Base-by-base conservation (phyloP, 306 rosid species). In the Corylus avellana region DNA sequence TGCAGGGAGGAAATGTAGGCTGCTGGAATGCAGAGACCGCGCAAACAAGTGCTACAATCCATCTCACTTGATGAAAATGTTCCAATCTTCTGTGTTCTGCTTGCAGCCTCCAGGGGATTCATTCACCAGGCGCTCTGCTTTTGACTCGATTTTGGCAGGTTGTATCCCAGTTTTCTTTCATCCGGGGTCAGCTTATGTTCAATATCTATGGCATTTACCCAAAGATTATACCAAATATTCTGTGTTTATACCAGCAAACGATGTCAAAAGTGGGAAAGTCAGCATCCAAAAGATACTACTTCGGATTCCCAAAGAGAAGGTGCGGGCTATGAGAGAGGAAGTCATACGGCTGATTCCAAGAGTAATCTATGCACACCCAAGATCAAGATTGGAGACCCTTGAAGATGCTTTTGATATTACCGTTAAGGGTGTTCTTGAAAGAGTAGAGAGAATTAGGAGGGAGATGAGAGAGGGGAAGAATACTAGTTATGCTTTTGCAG, bases 21-120 rank as follows among this genome's bases (percentile, higher is more conserved):
- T 87, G 58, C 54, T 88, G 39, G 87, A 84, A 18, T 88, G 89
- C 39, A 35, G 49, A 20, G 12, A 73, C 4, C 81, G 71, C 7
- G 86, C 70, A 3, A 86, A 66, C 72, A 87, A 76, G 68, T 85
- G 91, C 37, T 79, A 83, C 64, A 69, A 85, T 32, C 88, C 93
- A 0, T 50, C 22, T 27, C 57, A 49, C 51, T 78, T 90, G 75
- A 87, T 87, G 87, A 83, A 80, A 74, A 88, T 88, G 72, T 84
- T 88, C 51, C 78, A 82, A 59, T 77, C 75, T 20, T 87, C 90
- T 51, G 82, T 75, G 51, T 90, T 85, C 84, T 86, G 89, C 85
- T 37, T 88, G 42, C 89, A 81, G 81, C 89, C 91, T 58, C 83
- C 83, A 0, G 91, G 91, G 20, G 91, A 85, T 72, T 88, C 91